These are phyloP conservation scores for Lonicera japonica DNA, from an alignment of 129 eudicot species.

Conservation along the genomic window DNA sequence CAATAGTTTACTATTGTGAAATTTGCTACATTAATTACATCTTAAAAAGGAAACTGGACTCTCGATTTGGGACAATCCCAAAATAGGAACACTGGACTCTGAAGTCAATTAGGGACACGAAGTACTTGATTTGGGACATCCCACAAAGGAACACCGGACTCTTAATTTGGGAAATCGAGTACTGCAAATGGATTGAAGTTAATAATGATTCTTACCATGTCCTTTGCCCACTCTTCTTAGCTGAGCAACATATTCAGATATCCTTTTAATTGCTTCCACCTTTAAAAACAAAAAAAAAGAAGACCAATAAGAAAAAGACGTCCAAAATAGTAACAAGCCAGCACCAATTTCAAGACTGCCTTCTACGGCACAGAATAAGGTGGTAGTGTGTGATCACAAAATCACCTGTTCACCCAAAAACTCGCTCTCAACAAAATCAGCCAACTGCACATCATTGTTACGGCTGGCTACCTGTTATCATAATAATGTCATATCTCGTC, in stretches of 20 bases:
- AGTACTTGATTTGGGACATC: too few relatives aligned
- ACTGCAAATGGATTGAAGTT: not conserved
- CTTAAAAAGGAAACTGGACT: not conserved
- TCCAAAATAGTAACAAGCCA: not conserved
- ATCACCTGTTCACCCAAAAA: conserved; percentile 68
- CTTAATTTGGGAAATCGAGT: not conserved
- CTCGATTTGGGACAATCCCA: not conserved
- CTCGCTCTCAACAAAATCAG: conserved; percentile 82
- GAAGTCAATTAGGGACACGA: too few relatives aligned
- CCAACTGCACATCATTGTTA: conserved; percentile 66
- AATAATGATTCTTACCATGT: conserved; percentile 49
- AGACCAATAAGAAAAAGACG: too few relatives aligned
- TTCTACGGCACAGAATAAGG: not conserved
- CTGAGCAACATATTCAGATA: conserved; percentile 92
- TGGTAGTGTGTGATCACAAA: not conserved
- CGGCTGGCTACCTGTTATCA: conserved; percentile 57
- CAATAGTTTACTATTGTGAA: too few relatives aligned
- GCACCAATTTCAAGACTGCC: not conserved
- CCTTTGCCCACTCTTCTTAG: conserved; percentile 88
- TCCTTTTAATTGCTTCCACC: conserved; percentile 87
- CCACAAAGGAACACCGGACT: not conserved
- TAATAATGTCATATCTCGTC: not conserved
- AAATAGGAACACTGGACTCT: too few relatives aligned
- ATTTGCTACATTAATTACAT: too few relatives aligned
- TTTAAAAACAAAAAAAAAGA: not conserved